Evolutionary conservation across 2,329 filamentous ascomycete genomes (phyloP).

Genomic region (Hypoxylon sp.): DNA sequence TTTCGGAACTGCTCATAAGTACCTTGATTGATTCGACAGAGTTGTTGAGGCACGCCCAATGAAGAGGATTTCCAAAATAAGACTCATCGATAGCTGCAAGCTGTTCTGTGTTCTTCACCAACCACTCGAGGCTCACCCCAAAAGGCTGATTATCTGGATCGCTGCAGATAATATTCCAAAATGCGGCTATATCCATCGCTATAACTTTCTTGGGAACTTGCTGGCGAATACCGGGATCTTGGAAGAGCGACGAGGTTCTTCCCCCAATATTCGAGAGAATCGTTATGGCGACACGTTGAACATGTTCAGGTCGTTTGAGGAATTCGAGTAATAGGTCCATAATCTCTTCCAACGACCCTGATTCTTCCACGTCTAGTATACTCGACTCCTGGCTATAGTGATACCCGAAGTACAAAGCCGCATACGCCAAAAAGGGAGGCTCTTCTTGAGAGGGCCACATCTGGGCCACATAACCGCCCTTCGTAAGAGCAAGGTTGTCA

Average conservation of each 20-base stretch:
- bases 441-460: slow-evolving; percentile 32
- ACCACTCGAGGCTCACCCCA: slow-evolving; percentile 28
- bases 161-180: slow-evolving; percentile 27
- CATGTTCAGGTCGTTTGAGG: slow-evolving; percentile 23
- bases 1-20: slow-evolving; percentile 21
- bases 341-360: slow-evolving; percentile 5
- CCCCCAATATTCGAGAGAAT: slow-evolving; percentile 26
- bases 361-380: not conserved
- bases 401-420: slow-evolving; percentile 36
- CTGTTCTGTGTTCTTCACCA: slow-evolving; percentile 16
- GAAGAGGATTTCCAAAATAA: slow-evolving; percentile 32
- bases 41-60: slow-evolving; percentile 35
- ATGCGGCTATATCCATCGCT: slow-evolving; percentile 34
- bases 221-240: not conserved
- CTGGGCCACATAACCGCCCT: slow-evolving; percentile 26
- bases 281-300: slow-evolving; percentile 27
- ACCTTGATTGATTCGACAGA: slow-evolving; percentile 31
- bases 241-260: slow-evolving; percentile 24
- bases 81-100: slow-evolving; percentile 1
- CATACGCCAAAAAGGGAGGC: slow-evolving; percentile 32
- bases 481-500: slow-evolving; percentile 12
- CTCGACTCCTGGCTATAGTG: slow-evolving; percentile 25
- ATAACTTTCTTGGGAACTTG: slow-evolving; percentile 17
- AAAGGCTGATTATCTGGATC: slow-evolving; percentile 7
- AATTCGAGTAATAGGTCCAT: slow-evolving; percentile 23